A percentile compares a stretch with the other conserved stretches of the same genome.
These are phyloP conservation scores for Aureobasidium subglaciale DNA, from an alignment of 2,329 filamentous ascomycete genomes.

Conservation along the genomic window DNA sequence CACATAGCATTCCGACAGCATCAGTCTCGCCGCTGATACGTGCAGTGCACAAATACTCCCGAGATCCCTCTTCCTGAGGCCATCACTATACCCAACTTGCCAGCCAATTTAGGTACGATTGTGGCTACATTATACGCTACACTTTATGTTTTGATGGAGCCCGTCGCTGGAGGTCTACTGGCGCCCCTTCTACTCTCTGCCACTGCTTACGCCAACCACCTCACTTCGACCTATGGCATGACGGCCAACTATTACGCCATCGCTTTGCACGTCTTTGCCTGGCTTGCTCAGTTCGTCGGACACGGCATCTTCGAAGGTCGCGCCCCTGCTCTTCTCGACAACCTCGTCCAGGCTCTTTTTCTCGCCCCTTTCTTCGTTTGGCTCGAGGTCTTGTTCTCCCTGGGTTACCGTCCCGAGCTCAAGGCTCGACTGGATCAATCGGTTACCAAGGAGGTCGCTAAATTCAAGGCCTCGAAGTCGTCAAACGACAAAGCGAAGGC, in stretches of 20 bases:
- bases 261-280: constrained; percentile 63
- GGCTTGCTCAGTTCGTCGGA: constrained; percentile 86
- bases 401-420: constrained; percentile 84
- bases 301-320: constrained; percentile 84
- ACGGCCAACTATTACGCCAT: constrained; percentile 59
- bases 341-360: constrained; percentile 83
- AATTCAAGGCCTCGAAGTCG: constrained; percentile 55
- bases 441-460: constrained; percentile 69
- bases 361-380: constrained; percentile 95
- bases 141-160: constrained; percentile 87
- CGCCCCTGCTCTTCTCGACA: constrained; percentile 83
- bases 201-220: constrained; percentile 68
- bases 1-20: constrained; percentile 5
- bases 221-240: constrained; percentile 57
- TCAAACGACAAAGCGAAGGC: constrained; percentile 16
- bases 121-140: constrained; percentile 58
- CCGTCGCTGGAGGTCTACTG: constrained; percentile 75
- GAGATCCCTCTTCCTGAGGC: constrained; percentile 48
- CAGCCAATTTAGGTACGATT: constrained; percentile 53
- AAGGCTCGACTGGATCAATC: constrained; percentile 71
- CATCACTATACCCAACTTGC: constrained; percentile 50
- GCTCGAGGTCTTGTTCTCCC: constrained; percentile 84
- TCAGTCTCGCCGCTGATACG: neutral
- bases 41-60: constrained; percentile 51
- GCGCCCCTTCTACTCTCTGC: constrained; percentile 68